A percentile compares a stretch with the other conserved stretches of the same genome.
phyloP scores from a whole-genome alignment of 2,329 filamentous ascomycete genomes.

The Coniochaeta sp. region DNA sequence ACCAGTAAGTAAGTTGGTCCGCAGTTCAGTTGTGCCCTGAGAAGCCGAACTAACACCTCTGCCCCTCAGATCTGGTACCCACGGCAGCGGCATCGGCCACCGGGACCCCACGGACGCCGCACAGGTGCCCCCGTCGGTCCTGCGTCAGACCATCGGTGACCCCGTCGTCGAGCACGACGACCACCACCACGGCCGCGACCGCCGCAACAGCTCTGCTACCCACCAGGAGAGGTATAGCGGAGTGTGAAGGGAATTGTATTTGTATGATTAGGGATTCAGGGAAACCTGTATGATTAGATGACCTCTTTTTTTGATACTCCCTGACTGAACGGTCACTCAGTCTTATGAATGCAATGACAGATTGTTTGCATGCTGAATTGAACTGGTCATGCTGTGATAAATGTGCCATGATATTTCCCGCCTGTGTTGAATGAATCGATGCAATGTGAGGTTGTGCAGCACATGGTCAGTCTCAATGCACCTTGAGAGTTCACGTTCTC shows the following conservation, averaged over 20 bases:
- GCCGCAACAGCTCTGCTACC: constrained; percentile 36
- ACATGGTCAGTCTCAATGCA: too few relatives aligned
- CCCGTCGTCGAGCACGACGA: constrained; percentile 38
- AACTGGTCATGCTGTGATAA: too few relatives aligned
- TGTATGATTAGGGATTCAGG: too few relatives aligned
- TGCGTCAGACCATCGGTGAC: constrained; percentile 38
- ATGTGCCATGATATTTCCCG: too few relatives aligned
- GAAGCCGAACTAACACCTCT: constrained; percentile 3
- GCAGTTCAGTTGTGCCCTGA: neutral
- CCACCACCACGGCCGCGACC: constrained; percentile 30
- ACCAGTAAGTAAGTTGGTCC: constrained; percentile 31
- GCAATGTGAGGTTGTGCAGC: too few relatives aligned
- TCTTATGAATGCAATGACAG: neutral
- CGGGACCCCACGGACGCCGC: constrained; percentile 47
- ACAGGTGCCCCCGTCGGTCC: constrained; percentile 48
- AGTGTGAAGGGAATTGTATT: constrained; percentile 23
- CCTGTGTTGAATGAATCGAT: too few relatives aligned
- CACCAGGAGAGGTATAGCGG: constrained; percentile 41
- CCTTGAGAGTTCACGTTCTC: too few relatives aligned
- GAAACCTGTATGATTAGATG: neutral
- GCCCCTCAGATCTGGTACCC: constrained; percentile 7
- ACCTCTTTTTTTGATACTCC: constrained; percentile 1
- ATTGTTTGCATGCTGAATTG: too few relatives aligned
- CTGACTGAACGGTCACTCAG: neutral
- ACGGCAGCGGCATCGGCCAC: constrained; percentile 9